A percentile compares a stretch with the other conserved stretches of the same genome.
These are phyloP conservation scores for Pseudognaphalium luteoalbum DNA, from an alignment of 129 eudicot genomes.

Conservation along the genomic window DNA sequence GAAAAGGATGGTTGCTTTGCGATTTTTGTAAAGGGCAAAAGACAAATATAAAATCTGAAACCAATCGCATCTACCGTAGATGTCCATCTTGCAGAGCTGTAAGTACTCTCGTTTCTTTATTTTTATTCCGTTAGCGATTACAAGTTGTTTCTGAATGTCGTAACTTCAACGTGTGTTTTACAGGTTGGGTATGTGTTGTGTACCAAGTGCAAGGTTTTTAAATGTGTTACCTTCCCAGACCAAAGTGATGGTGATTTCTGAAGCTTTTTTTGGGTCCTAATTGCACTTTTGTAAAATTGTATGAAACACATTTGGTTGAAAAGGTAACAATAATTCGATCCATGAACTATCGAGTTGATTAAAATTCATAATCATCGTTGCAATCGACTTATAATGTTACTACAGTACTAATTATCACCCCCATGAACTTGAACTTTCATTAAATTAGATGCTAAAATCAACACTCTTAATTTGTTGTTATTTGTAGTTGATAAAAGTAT, in stretches of 20 bases:
- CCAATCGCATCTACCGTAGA: conserved; percentile 74
- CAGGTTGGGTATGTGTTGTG: conserved; percentile 79
- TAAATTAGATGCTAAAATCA: too few species aligned
- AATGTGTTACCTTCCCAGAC: conserved; percentile 88
- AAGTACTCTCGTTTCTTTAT: conserved; percentile 25
- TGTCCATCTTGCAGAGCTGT: conserved; percentile 97
- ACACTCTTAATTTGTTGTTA: too few species aligned
- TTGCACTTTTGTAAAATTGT: not conserved
- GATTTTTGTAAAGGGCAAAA: conserved; percentile 89
- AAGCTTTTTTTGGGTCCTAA: conserved; percentile 22
- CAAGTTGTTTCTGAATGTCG: not conserved
- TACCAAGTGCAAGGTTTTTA: conserved; percentile 87
- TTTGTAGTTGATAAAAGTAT: too few species aligned
- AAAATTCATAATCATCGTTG: not conserved
- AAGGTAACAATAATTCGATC: not conserved
- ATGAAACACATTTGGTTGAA: not conserved
- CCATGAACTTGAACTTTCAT: too few species aligned
- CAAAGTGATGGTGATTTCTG: conserved; percentile 50
- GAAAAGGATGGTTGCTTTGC: conserved; percentile 90
- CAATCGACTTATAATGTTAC: too few species aligned
- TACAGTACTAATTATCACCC: too few species aligned
- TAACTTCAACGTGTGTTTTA: not conserved
- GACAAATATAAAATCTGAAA: conserved; percentile 76
- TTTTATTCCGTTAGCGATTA: not conserved
- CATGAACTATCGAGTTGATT: conserved; percentile 7